Evolutionary conservation across 768 basidiomycete genomes (phyloP), one percentile per base, ranked within the genome.

Genomic region (Peribolospora baueri): DNA sequence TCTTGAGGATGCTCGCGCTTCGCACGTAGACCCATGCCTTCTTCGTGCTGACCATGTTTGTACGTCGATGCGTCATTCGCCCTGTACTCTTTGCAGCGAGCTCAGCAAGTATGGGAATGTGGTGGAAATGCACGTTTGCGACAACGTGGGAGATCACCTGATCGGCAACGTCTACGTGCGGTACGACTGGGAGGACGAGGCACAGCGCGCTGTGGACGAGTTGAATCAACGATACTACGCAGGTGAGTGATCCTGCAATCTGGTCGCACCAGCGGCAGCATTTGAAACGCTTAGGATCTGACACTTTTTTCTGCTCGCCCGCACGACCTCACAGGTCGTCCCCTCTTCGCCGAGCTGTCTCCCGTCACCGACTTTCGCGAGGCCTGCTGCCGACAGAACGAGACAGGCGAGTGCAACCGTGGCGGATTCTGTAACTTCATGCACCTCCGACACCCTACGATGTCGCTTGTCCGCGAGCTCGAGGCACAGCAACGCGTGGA

Each of bases 401-500:
- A 98, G 46, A 6, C 47, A 54, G 54, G 54, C 38, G 85, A 91
- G 69, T 98, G 93, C 68, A 91, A 91, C 63, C 80, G 93, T 47
- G 93, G 91, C 40, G 88, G 88, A 3, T 95, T 93, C 71, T 97
- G 91, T 70, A 97, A 98, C 68, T 98, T 98, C 65, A 93, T 95
- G 86, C 60, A 63, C 52, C 56, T 61, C 41, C 53, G 57, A 5
- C 55, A 59, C 42, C 62, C 62, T 36, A 48, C 56, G 9, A 50
- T 56, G n/a, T 10, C 43, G n/a, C 51, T 63, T 47, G 41, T 63
- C 38, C 48, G 51, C 49, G 57, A 63, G 49, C 48, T 63, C 38
- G 57, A 61, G 37, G 43, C 59, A 25, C 57, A 61, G 51, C 62
- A 63, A 53, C 48, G 60, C 50, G 48, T 51, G 38, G 58, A 59